Evolutionary conservation across 2,329 filamentous ascomycete species (phyloP).

Genomic region (Penicillium sp.): DNA sequence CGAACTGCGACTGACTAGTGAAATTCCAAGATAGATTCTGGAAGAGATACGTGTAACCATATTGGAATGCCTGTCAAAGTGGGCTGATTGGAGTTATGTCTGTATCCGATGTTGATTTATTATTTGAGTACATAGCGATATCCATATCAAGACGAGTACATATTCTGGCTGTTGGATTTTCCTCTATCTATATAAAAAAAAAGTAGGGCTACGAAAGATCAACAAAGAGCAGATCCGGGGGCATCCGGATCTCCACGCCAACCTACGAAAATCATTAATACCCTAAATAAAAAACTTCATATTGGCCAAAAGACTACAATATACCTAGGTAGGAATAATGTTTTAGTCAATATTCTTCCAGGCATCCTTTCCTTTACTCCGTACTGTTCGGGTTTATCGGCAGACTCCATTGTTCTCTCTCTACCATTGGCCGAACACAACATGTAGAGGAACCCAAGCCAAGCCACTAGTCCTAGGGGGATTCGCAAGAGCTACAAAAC

Average conservation of each 20-base stretch:
- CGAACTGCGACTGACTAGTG: slow-evolving; percentile 23
- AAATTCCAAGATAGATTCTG: slow-evolving; percentile 9
- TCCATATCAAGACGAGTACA: slow-evolving; percentile 3
- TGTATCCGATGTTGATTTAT: neutral
- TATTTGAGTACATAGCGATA: slow-evolving; percentile 10
- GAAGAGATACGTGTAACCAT: slow-evolving; percentile 1
- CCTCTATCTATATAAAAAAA: too few relatives aligned
- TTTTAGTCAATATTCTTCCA: neutral
- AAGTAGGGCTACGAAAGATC: neutral
- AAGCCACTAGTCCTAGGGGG: neutral
- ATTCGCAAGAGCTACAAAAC: neutral
- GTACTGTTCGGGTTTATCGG: neutral
- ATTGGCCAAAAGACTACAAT: neutral
- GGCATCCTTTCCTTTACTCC: neutral
- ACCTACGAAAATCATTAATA: neutral
- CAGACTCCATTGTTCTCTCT: neutral
- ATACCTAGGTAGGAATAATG: neutral
- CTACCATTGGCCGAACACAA: slow-evolving; percentile 3
- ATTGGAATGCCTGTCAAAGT: neutral
- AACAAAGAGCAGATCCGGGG: neutral
- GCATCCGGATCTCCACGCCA: neutral
- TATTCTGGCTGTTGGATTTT: neutral
- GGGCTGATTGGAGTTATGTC: neutral
- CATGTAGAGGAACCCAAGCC: slow-evolving; percentile 1
- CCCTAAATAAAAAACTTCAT: too few relatives aligned